phyloP scores from a whole-genome alignment of 192 early-diverging fungal genomes.

The Podochytrium sp. region DNA sequence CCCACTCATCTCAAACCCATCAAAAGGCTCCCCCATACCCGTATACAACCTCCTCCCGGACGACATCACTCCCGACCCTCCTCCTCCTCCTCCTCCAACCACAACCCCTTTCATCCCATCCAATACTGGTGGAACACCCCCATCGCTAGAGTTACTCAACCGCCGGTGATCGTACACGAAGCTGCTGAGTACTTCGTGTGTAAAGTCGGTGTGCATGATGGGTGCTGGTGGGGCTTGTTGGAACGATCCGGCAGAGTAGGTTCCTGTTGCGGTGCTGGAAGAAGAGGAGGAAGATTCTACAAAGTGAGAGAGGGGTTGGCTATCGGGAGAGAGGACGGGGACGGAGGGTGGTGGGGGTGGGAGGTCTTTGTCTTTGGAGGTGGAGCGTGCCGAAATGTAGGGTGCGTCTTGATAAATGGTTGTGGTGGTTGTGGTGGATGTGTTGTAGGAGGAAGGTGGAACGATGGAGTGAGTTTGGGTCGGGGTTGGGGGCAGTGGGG shows the following conservation, averaged over 20 bases:
- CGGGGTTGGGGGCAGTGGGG: background rate
- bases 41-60: background rate
- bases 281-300: background rate
- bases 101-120: background rate
- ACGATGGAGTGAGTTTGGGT: background rate
- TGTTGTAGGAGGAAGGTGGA: background rate
- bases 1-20: background rate
- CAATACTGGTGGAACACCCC: background rate
- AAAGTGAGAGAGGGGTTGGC: background rate
- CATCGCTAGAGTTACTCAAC: background rate
- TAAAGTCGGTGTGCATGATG: background rate
- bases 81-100: background rate
- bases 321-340: background rate
- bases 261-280: background rate
- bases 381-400: background rate
- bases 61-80: background rate
- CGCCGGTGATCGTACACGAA: slow-evolving; percentile 2
- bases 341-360: background rate
- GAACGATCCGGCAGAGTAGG: no score
- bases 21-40: no score
- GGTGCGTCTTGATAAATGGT: background rate
- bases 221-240: background rate
- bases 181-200: background rate
- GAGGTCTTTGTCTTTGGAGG: background rate
- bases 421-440: background rate